Conservation (phyloP, 2,329 filamentous ascomycete species). For the Phoma sp. region DNA sequence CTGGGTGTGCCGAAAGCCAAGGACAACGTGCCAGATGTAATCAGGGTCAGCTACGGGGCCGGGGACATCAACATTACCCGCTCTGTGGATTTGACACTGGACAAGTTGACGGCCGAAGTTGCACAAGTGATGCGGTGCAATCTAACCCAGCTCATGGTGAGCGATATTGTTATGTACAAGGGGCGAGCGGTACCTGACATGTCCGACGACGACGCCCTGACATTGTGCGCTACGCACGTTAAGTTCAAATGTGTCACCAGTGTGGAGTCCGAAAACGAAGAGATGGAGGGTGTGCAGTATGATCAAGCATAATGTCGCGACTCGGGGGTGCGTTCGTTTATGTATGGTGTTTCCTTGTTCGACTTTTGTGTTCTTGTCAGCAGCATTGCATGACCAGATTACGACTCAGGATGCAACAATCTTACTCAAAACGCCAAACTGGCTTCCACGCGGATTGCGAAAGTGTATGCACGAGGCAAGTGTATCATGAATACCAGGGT, state of each 20-base stretch:
- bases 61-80: constrained; percentile 7
- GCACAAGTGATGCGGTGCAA: constrained; percentile 24
- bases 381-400: not conserved
- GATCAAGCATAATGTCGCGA: not conserved
- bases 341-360: not conserved
- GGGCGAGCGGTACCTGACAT: constrained; percentile 2
- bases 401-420: not conserved
- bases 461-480: constrained; percentile 11
- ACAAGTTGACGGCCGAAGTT: constrained; percentile 15
- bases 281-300: constrained; percentile 13
- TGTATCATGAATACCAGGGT: not conserved
- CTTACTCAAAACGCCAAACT: not conserved
- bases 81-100: constrained; percentile 16
- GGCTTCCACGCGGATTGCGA: not conserved
- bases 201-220: constrained; percentile 4
- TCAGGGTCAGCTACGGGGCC: not conserved
- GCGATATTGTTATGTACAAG: constrained; percentile 2
- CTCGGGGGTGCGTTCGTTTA: not conserved
- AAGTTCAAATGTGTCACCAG: not conserved
- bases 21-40: not conserved
- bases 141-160: constrained; percentile 8
- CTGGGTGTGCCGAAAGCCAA: not conserved
- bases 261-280: not conserved
- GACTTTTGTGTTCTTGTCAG: not conserved
- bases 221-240: constrained; percentile 4